These are phyloP conservation scores for Diversispora epigaea DNA, from an alignment of 192 early-diverging fungal genomes.

Conservation along the genomic window DNA sequence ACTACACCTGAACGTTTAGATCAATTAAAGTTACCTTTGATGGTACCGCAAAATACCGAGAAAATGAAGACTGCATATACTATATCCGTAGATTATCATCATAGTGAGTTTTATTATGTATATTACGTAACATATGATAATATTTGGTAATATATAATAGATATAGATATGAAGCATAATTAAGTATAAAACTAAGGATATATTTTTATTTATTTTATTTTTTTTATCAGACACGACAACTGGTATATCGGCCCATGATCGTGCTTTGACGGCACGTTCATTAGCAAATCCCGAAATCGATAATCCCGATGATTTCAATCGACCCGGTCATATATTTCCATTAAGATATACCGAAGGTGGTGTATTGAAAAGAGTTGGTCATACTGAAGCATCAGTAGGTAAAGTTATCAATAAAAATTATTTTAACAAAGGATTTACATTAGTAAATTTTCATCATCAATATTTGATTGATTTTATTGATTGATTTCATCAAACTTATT, in stretches of 20 bases:
- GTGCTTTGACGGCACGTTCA: slow-evolving; percentile 73
- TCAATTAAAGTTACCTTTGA: slow-evolving; percentile 84
- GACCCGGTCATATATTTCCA: slow-evolving; percentile 95
- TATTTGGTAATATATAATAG: background rate
- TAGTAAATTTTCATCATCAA: slow-evolving; percentile 7
- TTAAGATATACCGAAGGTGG: slow-evolving; percentile 81
- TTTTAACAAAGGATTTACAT: too few relatives aligned
- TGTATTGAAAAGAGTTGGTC: slow-evolving; percentile 83
- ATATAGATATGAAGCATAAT: background rate
- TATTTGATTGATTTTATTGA: background rate
- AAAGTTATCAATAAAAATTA: too few relatives aligned
- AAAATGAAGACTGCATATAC: slow-evolving; percentile 93
- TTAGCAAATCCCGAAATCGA: slow-evolving; percentile 72
- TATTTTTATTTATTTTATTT: too few relatives aligned
- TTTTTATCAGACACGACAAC: slow-evolving; percentile 74
- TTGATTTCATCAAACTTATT: background rate
- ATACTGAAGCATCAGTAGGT: slow-evolving; percentile 89
- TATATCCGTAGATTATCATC: slow-evolving; percentile 81
- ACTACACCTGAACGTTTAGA: slow-evolving; percentile 76
- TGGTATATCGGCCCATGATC: slow-evolving; percentile 92
- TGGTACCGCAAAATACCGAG: slow-evolving; percentile 93
- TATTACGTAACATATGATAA: background rate
- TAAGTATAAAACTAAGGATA: background rate
- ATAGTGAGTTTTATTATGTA: slow-evolving; percentile 39
- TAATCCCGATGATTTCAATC: slow-evolving; percentile 67